Evolutionary conservation across 768 basidiomycete genomes (phyloP), one percentile per base, ranked within the genome.

Genomic region (Steccherinum ochraceum): DNA sequence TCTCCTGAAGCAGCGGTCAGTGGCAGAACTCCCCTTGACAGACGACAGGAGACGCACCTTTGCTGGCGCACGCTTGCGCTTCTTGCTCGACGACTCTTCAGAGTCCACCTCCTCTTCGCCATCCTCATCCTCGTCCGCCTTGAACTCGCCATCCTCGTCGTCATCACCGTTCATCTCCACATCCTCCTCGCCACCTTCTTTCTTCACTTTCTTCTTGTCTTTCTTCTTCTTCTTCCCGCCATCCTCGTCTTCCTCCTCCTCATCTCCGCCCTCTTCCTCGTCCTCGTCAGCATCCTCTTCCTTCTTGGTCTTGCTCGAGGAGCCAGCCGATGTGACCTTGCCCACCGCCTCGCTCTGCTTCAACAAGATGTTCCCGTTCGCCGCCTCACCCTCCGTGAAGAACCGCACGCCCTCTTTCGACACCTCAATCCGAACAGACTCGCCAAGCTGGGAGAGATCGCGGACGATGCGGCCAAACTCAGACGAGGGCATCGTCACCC

Each of bases 391-490:
- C 26, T 98, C 96, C 46, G 84, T 81, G 16, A 83, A 79, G 66
- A 99, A 99, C 24, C 93, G 78, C 4, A 97, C 87, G 45, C 96
- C 96, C 62, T 98, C 95, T 65, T 98, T 97, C 54, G 81, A 81
- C 39, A 96, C 92, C 58, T 98, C 95, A 64, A 99, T 95, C 41
- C 91, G 85, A 42, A 98, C 94, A 46, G 81, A 84, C 72, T 99
- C 96, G 51, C 96, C 95, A 7, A 99, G 79, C 48, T 81, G 79
- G 4, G 85, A 83, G 20, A 98, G 78, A 67, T 99, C 95, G 47
- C 90, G 84, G 45, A 95, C 92, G 64, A 99, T 97, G 48, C 94
- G 84, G 23, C 83, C 70, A 63, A 99, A 98, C 66, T 99, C 96
- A 27, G 74, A 52, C 0, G 93, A 80, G 5, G 89, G 79, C 81